Evolutionary conservation across 495 filamentous ascomycete genomes (phyloP).

Genomic region (Penicillium salamii): DNA sequence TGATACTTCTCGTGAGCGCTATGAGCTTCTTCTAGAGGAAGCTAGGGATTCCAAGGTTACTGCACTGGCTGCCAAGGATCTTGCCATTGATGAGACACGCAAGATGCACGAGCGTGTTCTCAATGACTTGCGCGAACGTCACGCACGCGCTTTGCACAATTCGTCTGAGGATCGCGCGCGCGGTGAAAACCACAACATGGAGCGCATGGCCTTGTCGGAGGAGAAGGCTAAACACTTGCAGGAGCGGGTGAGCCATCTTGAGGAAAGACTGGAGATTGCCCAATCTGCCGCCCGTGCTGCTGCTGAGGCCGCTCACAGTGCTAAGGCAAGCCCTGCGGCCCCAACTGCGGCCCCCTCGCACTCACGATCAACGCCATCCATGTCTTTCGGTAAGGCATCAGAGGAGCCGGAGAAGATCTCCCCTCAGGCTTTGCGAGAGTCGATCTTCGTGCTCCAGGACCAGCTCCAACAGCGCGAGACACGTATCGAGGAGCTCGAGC

Average conservation of each 20-base stretch:
- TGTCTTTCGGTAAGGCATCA: conserved; percentile 43
- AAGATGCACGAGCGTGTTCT: conserved; percentile 71
- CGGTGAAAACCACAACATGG: conserved; percentile 61
- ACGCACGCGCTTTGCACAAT: conserved; percentile 70
- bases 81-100: conserved; percentile 64
- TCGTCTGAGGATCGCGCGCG: conserved; percentile 69
- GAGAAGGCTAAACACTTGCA: conserved; percentile 77
- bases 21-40: conserved; percentile 78
- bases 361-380: conserved; percentile 38
- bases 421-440: conserved; percentile 90
- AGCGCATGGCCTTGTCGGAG: conserved; percentile 72
- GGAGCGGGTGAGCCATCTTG: conserved; percentile 76
- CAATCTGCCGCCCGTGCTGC: conserved; percentile 88
- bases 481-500: conserved; percentile 82
- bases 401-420: conserved; percentile 80
- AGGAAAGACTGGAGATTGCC: conserved; percentile 86
- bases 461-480: conserved; percentile 92
- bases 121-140: conserved; percentile 57
- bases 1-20: conserved; percentile 67
- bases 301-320: conserved; percentile 72
- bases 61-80: conserved; percentile 54
- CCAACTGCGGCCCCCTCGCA: conserved; percentile 26
- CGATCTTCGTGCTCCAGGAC: conserved; percentile 92
- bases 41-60: conserved; percentile 50
- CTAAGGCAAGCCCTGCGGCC: conserved; percentile 42